Evolutionary conservation across 2,329 filamentous ascomycete species (phyloP), one percentile per base, ranked within the genome.

Genomic region (Metarhizium guizhouense): DNA sequence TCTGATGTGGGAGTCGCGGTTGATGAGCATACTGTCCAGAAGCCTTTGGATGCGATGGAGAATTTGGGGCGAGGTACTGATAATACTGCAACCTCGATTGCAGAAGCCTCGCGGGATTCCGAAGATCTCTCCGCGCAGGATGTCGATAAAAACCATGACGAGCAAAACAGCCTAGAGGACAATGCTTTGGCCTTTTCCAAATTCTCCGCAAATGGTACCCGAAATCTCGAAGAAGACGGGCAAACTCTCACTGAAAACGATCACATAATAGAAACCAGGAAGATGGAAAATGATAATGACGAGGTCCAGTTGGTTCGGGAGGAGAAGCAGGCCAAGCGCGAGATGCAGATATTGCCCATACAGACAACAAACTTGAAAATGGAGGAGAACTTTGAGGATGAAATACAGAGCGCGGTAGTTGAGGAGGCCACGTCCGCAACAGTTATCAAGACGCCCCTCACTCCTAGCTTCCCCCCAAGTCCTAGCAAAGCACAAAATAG

Each of bases 361-460:
- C 72, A 71, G 42, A 83, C 73, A 78, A 57, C 30, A 7, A 16
- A 34, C 20, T 56, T 79, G 16, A 67, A 71, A 5, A 16, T 14
- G 16, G 14, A 18, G 67, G 89, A 94, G 65, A 86, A 84, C 16
- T 81, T 92, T 59, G 87, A 95, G 81, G 88, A 95, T 56, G 91
- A 95, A 71, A 74, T 95, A 55, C 87, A 90, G 63, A 87, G 83
- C 55, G 91, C 90, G 32, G 91, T 87, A 2, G 75, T 95, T 18
- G 81, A 94, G 66, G 84, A 96, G 72, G 90, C 90, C n/a, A 87
- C 86, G 66, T 86, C 89, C 2, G 83, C 95, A 60, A 80, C 81
- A 2, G 84, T 94, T 8, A 84, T 87, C 25, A 92, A 91, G 68
- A 90, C 90, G n/a, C 89, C 91, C n/a, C 82, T 87, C 47, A 86